Evolutionary conservation across 345 rosid genomes (phyloP).

Genomic region (Eucalyptus pauciflora): DNA sequence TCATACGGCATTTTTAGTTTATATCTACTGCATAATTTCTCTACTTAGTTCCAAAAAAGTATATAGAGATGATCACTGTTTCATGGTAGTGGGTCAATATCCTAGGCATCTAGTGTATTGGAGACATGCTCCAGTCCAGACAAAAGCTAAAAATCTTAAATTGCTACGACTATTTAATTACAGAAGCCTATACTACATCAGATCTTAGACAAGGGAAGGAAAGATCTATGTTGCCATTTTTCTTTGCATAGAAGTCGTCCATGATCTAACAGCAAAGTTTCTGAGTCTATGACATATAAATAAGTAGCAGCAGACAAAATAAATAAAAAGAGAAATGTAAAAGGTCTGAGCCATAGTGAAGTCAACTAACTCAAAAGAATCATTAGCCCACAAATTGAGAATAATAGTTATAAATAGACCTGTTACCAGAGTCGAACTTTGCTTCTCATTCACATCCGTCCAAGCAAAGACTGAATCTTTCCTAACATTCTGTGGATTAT

Average conservation of each 20-base stretch:
- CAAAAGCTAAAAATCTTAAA: background rate
- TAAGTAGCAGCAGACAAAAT: background rate
- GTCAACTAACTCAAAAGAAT: background rate
- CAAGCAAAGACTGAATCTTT: constrained; percentile 57
- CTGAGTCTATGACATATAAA: background rate
- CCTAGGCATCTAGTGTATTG: background rate
- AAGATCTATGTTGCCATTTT: background rate
- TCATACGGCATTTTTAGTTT: background rate
- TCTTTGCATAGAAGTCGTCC: background rate
- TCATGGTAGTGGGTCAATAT: background rate
- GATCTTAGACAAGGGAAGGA: background rate
- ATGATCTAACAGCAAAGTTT: background rate
- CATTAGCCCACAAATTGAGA: background rate
- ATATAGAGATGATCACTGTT: background rate
- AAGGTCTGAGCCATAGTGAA: background rate
- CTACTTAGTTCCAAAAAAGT: background rate
- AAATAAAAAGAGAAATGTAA: background rate
- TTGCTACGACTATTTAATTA: background rate
- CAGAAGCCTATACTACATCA: background rate
- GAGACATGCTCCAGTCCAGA: background rate
- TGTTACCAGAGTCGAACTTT: constrained; percentile 5
- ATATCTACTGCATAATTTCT: background rate
- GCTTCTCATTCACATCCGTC: constrained; percentile 59
- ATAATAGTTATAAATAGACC: constrained; percentile 9
- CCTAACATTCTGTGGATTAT: constrained; percentile 33